Conservation (phyloP, 345 rosid genomes). For the Dovyalis caffra region DNA sequence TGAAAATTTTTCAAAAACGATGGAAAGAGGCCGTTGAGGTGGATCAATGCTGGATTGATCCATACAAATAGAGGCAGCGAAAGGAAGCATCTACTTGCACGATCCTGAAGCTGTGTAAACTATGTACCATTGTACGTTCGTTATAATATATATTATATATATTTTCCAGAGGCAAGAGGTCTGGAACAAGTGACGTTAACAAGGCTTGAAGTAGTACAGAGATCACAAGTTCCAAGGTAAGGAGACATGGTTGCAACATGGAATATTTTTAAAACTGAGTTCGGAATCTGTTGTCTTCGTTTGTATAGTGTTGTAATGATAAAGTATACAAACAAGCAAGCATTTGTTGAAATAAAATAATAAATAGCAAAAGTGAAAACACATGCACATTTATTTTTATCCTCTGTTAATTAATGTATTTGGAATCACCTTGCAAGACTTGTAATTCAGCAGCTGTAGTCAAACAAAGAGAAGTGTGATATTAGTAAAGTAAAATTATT, state of each 20-base stretch:
- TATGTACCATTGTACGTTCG: conserved; percentile 1
- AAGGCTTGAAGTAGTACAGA: neutral
- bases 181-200: too few species aligned
- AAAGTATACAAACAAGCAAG: too few species aligned
- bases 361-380: too few species aligned
- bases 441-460: neutral
- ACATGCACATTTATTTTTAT: too few species aligned
- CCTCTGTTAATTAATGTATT: too few species aligned
- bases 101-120: conserved; percentile 1
- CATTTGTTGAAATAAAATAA: too few species aligned
- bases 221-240: neutral
- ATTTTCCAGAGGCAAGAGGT: too few species aligned
- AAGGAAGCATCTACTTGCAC: neutral
- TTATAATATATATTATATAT: neutral
- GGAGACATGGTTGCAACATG: neutral
- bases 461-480: too few species aligned
- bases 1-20: conserved; percentile 40
- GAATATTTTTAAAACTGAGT: too few species aligned
- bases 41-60: conserved; percentile 62
- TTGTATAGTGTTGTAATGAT: conserved; percentile 5
- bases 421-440: too few species aligned
- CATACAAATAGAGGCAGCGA: conserved; percentile 24
- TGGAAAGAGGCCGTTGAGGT: conserved; percentile 47
- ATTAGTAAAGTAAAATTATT: neutral
- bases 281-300: too few species aligned